Evolutionary conservation across 345 rosid species (phyloP), one percentile per base, ranked within the genome.

Genomic region (Abelmoschus esculentus): DNA sequence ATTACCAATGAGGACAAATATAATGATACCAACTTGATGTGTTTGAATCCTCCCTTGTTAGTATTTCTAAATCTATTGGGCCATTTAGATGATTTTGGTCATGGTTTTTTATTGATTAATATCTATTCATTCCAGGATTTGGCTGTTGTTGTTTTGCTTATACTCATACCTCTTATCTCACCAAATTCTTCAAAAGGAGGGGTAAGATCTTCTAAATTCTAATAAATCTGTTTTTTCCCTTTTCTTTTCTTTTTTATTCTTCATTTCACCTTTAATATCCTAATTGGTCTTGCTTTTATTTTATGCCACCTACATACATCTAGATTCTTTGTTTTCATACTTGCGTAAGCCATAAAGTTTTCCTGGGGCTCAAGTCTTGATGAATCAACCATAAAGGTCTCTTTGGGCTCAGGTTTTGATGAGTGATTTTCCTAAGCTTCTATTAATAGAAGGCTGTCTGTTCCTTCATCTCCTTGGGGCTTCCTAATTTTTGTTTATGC

Each of bases 131-230:
- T 81, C n/a, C 96, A 95, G 97, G 99, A 95, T 84, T 83, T 95
- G 84, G 99, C 99, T 73, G 99, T 91, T 70, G 96, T 91, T 74
- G 99, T 91, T 70, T 77, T 95, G 85, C 90, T 95, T 64, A 95
- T 95, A 78, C 96, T 95, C 75, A 95, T 95, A 79, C 97, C 99
- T 77, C 99, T 95, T 75, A 82, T 95, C 69, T 95, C 97, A 70
- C 99, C 99, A 72, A 95, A 86, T 84, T 95, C 99, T 69, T 88
- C 97, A 42, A 95, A 89, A 86, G 99, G 99, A 89, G 99, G 99
- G 97, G 97, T 95, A 90, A 87, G 66, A 72, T 70, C 69, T 36
- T 36, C 40, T 36, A 36, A 71, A 38, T 66, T 59, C 67, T 32
- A 42, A 72, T 47, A 71, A 22, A 60, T 36, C 40, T 40, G 53